Conservation (phyloP, 2,329 filamentous ascomycete species). For the Macrophomina phaseolina region DNA sequence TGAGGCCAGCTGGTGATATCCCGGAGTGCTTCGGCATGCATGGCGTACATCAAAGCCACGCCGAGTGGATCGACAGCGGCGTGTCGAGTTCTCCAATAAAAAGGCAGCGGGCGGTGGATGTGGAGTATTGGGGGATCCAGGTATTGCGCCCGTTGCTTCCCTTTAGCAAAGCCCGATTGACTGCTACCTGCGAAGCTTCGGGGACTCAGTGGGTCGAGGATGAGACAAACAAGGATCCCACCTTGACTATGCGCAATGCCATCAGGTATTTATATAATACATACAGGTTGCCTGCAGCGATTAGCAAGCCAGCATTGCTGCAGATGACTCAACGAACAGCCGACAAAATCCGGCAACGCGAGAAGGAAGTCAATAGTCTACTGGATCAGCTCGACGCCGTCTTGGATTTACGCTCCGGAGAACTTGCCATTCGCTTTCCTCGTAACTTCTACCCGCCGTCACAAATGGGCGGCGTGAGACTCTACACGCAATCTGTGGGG, state of each 20-base stretch:
- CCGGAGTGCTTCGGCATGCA: slow-evolving; percentile 82
- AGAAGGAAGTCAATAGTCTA: slow-evolving; percentile 60
- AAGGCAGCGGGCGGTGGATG: slow-evolving; percentile 38
- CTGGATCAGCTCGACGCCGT: slow-evolving; percentile 54
- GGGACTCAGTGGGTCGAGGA: slow-evolving; percentile 82
- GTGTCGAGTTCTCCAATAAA: slow-evolving; percentile 37
- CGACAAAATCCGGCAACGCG: slow-evolving; percentile 56
- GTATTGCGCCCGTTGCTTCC: slow-evolving; percentile 72
- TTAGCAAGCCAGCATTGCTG: slow-evolving; percentile 70
- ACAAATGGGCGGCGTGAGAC: not conserved
- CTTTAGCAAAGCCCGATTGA: slow-evolving; percentile 75
- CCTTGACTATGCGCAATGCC: slow-evolving; percentile 80
- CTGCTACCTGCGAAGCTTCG: slow-evolving; percentile 74
- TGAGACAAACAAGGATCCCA: slow-evolving; percentile 77
- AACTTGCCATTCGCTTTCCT: slow-evolving; percentile 40
- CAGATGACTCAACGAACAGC: slow-evolving; percentile 54
- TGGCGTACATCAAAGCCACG: slow-evolving; percentile 61
- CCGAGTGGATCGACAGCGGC: slow-evolving; percentile 1
- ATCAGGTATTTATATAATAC: slow-evolving; percentile 69
- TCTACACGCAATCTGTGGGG: not conserved
- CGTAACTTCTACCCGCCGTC: slow-evolving; percentile 33
- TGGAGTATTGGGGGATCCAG: slow-evolving; percentile 70
- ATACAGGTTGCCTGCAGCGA: slow-evolving; percentile 69
- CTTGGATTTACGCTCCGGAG: slow-evolving; percentile 46
- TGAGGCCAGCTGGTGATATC: slow-evolving; percentile 69